These are phyloP conservation scores for Thielaviopsis musarum DNA, from an alignment of 2,329 filamentous ascomycete species.

Conservation along the genomic window DNA sequence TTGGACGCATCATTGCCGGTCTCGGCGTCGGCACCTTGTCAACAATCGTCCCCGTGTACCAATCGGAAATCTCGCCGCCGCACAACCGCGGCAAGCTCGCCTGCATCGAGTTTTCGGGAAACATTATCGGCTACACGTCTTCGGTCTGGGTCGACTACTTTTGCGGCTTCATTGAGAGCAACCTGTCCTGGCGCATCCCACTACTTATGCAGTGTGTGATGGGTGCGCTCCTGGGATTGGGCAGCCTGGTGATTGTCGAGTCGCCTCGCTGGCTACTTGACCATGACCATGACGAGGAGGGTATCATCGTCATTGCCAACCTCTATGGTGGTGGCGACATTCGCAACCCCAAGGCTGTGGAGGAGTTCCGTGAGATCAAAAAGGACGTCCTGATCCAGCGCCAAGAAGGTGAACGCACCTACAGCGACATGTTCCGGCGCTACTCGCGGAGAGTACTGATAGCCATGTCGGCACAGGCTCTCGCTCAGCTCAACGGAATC, in stretches of 20 bases:
- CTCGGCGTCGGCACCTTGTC: conserved; percentile 77
- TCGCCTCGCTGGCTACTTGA: conserved; percentile 96
- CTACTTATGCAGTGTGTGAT: conserved; percentile 87
- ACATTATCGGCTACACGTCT: conserved; percentile 87
- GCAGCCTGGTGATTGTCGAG: conserved; percentile 87
- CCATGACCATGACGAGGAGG: conserved; percentile 95
- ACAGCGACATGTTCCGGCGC: conserved; percentile 83
- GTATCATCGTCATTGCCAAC: conserved; percentile 95
- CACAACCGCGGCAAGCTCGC: conserved; percentile 92
- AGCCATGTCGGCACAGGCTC: conserved; percentile 92
- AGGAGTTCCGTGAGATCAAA: conserved; percentile 97
- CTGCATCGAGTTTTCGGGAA: conserved; percentile 95
- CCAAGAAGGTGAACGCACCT: conserved; percentile 86
- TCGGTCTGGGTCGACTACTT: conserved; percentile 99
- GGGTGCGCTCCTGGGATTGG: conserved; percentile 69
- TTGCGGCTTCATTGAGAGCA: conserved; percentile 71
- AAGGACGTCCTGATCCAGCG: conserved; percentile 89
- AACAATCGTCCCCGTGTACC: conserved; percentile 84
- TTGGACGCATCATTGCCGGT: conserved; percentile 70
- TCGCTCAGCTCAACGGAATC: conserved; percentile 95
- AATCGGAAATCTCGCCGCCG: conserved; percentile 88
- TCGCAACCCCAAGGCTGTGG: conserved; percentile 77
- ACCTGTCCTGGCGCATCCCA: conserved; percentile 82
- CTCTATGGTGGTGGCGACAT: conserved; percentile 92
- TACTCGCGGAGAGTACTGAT: conserved; percentile 91